Conservation (phyloP, 1,284 basidiomycete genomes). For the Tylopilus sp. region DNA sequence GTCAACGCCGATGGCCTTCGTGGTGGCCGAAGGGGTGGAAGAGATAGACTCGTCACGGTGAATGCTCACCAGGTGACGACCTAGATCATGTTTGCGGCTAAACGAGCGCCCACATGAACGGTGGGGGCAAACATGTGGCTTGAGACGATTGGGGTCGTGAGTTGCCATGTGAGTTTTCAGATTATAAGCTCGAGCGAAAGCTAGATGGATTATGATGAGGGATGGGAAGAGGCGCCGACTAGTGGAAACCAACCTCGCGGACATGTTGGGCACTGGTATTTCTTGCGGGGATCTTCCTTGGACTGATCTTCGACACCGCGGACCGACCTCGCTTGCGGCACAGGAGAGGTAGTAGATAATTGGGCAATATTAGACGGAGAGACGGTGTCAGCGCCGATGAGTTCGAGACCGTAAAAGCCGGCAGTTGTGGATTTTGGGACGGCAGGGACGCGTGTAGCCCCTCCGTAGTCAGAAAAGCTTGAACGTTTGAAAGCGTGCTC, state of each 20-base stretch:
- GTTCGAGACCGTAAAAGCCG: conserved; percentile 52
- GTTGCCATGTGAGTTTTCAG: conserved; percentile 87
- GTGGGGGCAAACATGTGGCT: conserved; percentile 80
- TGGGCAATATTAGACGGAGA: conserved; percentile 55
- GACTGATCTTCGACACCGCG: conserved; percentile 37
- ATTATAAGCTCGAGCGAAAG: conserved; percentile 87
- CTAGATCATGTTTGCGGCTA: conserved; percentile 84
- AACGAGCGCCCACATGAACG: conserved; percentile 78
- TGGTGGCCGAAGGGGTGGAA: conserved; percentile 37
- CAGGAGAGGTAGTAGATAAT: conserved; percentile 42
- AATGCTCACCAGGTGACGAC: conserved; percentile 79
- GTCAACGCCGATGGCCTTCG: conserved; percentile 57
- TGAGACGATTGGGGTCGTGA: conserved; percentile 80
- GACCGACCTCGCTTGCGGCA: conserved; percentile 40
- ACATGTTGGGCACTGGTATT: conserved; percentile 68
- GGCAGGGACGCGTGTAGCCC: conserved; percentile 41
- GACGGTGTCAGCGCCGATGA: conserved; percentile 38
- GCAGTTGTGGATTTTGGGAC: conserved; percentile 43
- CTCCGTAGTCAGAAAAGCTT: conserved; percentile 61
- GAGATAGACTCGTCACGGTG: conserved; percentile 63
- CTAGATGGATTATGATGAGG: conserved; percentile 34
- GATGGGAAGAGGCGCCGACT: background rate
- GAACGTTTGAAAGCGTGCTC: conserved; percentile 42
- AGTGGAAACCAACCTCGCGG: conserved; percentile 51
- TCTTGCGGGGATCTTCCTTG: conserved; percentile 63